Evolutionary conservation across 768 basidiomycete species (phyloP), one percentile per base, ranked within the genome.

Genomic region (Phanerochaete sordida): DNA sequence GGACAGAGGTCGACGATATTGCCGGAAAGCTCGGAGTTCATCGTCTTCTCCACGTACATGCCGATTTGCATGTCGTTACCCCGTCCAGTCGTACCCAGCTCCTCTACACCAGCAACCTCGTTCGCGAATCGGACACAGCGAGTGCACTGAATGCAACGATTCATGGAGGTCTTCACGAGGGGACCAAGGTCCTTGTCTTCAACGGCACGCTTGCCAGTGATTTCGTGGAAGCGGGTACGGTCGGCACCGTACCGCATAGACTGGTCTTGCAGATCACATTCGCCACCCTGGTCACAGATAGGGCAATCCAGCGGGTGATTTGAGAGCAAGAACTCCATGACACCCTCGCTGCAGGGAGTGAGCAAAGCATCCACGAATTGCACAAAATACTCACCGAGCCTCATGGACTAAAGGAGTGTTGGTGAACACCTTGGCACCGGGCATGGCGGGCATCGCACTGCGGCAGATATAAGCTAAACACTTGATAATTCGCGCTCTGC

Each of bases 221-320:
- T 93, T 77, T 99, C 97, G 77, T 98, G 97, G 85, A 98, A 98
- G 46, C 97, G 89, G 0, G 93, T 90, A 62, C 97, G 90, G 77
- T 99, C 97, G 7, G 95, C 91, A 44, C 97, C 97, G 70, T 98
- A 99, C 56, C 96, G 90, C 95, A 98, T 98, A 15, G 96, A 96
- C 74, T 98, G 96, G 76, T 98, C 96, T 78, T 98, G 96, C 8
- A 98, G 83, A 73, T 98, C 95, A 73, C 95, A 99, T 82, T 98
- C 95, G 59, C 97, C 96, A 72, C 95, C 96, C 76, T 98, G 95
- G 72, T 99, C 97, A 69, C 97, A 99, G 64, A 98, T 91, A 23
- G 97, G 97, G 75, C 97, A 99, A 73, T 99, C 97, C 58, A 99
- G 82, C 1, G 97, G 97, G 69, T 99, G 97, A 75, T 99, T 98